phyloP scores from a whole-genome alignment of 495 filamentous ascomycete species.

The Aspergillus steynii region DNA sequence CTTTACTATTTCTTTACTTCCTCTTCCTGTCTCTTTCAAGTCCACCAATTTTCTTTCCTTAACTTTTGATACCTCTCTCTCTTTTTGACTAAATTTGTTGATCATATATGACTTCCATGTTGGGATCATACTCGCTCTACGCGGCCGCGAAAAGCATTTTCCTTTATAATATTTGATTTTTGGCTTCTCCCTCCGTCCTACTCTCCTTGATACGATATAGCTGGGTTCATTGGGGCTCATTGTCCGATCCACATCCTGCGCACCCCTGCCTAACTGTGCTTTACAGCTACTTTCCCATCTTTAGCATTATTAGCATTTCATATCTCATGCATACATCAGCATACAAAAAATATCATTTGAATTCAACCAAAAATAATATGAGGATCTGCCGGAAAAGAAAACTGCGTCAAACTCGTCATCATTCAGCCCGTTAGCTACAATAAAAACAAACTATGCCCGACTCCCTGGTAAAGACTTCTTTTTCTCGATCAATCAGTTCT shows the following conservation, averaged over 20 bases:
- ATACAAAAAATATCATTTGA: background rate
- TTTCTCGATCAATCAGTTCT: background rate
- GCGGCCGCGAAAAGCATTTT: background rate
- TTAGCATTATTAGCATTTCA: slow-evolving; percentile 6
- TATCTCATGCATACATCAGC: background rate
- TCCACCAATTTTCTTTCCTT: background rate
- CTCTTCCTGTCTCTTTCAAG: background rate
- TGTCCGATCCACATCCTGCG: background rate
- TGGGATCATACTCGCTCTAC: background rate
- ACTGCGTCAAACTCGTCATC: background rate
- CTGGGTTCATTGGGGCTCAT: background rate
- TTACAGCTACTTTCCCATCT: background rate
- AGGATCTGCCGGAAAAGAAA: background rate
- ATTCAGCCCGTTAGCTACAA: background rate
- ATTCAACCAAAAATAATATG: background rate
- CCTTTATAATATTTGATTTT: background rate
- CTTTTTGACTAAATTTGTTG: background rate
- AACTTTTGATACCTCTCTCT: background rate
- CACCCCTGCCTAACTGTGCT: background rate
- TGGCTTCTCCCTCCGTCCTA: background rate
- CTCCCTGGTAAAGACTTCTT: background rate
- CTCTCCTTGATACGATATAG: background rate
- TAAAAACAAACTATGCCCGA: background rate
- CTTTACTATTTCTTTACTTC: background rate
- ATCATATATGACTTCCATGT: background rate